Base-by-base conservation (phyloP, 768 basidiomycete genomes). In the Pleurotus ostreatus region DNA sequence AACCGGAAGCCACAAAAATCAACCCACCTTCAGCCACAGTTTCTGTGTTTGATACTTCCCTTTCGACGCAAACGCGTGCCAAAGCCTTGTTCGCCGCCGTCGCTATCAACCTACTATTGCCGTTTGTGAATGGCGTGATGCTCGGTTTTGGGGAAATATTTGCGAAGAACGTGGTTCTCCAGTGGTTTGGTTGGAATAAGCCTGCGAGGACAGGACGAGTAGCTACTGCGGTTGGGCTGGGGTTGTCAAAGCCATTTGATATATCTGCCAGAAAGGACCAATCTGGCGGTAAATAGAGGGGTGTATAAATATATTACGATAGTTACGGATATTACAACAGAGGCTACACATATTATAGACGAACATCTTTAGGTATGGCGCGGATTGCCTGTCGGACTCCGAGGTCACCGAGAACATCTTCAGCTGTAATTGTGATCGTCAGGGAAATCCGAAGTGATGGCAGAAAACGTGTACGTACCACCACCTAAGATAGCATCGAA, bases 111-210 rank as follows among this genome's bases (percentile, higher is more conserved):
- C 67, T 96, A 59, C 66, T 89, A 0, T 77, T 96, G 39, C 93
- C 93, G 0, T 96, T 96, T 69, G 80, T 96, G 7, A 96, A 95
- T 61, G 94, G 93, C 16, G 89, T 96, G 57, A 96, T 96, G 93
- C 83, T 94, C 49, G 93, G 93, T n/a, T 94, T 95, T 66, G 93
- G 93, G 40, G 94, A 96, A 70, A 89, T 96, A 49, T 93, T 94
- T 66, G 93, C 89, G 37, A 89, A 88, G 70, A 82, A 88, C 45
- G 78, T 89, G n/a, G 68, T 90, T 15, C 70, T 89, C 57, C 68
- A 66, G 18, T 80, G 78, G 75, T 69, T 81, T 61, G 80, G 80
- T 5, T 80, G 79, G 79, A 76, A 71, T 54, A 54, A 64, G 20
- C 46, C 65, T 13, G 16, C 54, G 45, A 41, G 43, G 54, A 45